Percentiles rank a stretch among this genome's conserved stretches.
Conservation (phyloP, 768 basidiomycete species). For the Tulasnella sp. region DNA sequence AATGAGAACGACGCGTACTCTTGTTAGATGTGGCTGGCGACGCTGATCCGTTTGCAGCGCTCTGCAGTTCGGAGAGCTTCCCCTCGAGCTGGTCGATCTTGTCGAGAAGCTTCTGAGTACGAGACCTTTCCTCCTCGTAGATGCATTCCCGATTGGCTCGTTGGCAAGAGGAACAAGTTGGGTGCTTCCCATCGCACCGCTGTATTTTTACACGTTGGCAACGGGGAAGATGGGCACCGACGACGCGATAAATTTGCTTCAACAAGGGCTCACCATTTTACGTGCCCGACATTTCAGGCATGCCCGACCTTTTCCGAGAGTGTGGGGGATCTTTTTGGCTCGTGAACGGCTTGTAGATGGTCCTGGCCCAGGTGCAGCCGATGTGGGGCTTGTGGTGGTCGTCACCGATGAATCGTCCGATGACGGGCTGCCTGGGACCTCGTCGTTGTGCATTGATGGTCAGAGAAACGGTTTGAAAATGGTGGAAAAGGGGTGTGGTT, state of each 20-base stretch:
- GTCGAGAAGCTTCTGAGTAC: constrained; percentile 27
- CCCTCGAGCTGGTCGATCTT: constrained; percentile 22
- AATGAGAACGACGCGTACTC: not conserved
- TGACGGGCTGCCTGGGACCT: not conserved
- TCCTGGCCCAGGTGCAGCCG: constrained; percentile 1
- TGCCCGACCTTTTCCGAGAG: constrained; percentile 28
- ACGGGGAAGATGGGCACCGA: not conserved
- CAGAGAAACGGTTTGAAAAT: not conserved
- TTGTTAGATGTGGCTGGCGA: constrained; percentile 7
- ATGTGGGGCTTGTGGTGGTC: not conserved
- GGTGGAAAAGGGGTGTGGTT: constrained; percentile 11
- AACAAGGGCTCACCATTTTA: constrained; percentile 25
- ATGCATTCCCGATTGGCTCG: constrained; percentile 21
- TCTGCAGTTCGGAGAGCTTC: constrained; percentile 17
- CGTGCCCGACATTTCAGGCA: constrained; percentile 26
- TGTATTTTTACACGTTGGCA: constrained; percentile 7
- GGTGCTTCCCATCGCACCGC: constrained; percentile 24
- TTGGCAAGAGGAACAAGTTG: constrained; percentile 23
- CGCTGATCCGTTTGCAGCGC: not conserved
- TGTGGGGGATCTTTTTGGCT: constrained; percentile 8
- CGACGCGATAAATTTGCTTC: not conserved
- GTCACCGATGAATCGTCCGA: constrained; percentile 2
- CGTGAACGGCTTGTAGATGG: constrained; percentile 10
- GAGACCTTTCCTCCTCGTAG: constrained; percentile 22
- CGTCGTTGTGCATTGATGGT: constrained; percentile 5